A percentile compares a stretch with the other conserved stretches of the same genome.
Conservation (phyloP, 1,139 yeast species). For the Groenewaldozyma auringiensis region DNA sequence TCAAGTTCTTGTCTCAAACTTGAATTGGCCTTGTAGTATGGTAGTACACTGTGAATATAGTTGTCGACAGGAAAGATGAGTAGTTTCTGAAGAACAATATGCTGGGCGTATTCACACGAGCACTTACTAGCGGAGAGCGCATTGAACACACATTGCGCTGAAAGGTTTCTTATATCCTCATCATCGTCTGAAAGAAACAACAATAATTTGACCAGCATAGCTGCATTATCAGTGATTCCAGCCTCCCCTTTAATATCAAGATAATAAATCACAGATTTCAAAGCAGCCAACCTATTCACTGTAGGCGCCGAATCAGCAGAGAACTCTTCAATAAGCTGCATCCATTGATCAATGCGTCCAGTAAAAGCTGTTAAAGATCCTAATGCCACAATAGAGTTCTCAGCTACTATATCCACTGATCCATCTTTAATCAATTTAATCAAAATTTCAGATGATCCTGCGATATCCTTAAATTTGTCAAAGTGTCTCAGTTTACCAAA, state of each 20-base stretch:
- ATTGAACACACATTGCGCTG: constrained; percentile 17
- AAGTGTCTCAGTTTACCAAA: constrained; percentile 27
- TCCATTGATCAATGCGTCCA: constrained; percentile 28
- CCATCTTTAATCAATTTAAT: neutral
- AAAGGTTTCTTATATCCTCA: constrained; percentile 27
- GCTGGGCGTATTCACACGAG: constrained; percentile 31
- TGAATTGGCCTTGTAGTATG: neutral
- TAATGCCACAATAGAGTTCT: neutral
- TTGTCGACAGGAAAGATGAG: neutral
- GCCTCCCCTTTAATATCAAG: constrained; percentile 8
- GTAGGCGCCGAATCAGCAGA: constrained; percentile 40
- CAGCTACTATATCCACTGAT: neutral
- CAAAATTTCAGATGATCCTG: neutral
- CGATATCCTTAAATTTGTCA: neutral
- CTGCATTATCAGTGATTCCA: constrained; percentile 2
- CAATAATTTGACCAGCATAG: constrained; percentile 30
- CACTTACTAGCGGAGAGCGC: constrained; percentile 20
- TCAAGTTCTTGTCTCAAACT: constrained; percentile 8
- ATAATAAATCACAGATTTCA: constrained; percentile 38
- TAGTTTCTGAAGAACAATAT: neutral
- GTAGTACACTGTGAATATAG: neutral
- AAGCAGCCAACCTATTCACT: constrained; percentile 42
- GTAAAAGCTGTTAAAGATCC: constrained; percentile 37
- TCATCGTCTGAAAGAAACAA: constrained; percentile 55
- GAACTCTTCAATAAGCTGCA: constrained; percentile 27